A percentile compares a stretch with the other conserved stretches of the same genome.
phyloP scores from a whole-genome alignment of 805 yeast genomes.

The Candida loeiensis region DNA sequence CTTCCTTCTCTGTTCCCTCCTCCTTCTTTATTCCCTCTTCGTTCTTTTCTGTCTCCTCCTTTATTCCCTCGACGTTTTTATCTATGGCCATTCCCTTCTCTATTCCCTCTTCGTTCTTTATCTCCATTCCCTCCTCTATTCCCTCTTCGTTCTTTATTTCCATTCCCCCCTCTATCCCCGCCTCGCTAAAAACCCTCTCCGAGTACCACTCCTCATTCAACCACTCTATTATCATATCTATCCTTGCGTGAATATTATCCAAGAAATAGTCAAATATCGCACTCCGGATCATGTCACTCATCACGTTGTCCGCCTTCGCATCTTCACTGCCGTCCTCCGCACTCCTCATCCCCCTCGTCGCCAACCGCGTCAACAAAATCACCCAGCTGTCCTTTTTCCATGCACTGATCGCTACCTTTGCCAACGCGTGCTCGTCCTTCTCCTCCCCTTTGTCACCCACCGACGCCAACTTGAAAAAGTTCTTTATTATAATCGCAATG shows the following conservation, averaged over 20 bases:
- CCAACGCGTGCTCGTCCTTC: constrained; percentile 34
- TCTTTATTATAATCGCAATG: constrained; percentile 53
- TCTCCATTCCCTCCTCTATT: constrained; percentile 12
- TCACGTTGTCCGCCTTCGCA: constrained; percentile 29
- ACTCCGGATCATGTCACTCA: constrained; percentile 62
- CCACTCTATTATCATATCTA: constrained; percentile 86
- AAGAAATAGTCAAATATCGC: constrained; percentile 71
- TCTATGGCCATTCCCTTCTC: constrained; percentile 15
- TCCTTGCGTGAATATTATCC: constrained; percentile 64
- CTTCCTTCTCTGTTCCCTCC: constrained; percentile 3
- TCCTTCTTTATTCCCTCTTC: constrained; percentile 11
- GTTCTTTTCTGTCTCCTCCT: constrained; percentile 11
- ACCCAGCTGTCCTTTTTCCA: constrained; percentile 75
- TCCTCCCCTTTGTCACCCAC: constrained; percentile 18
- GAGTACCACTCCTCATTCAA: constrained; percentile 91
- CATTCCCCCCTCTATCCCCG: constrained; percentile 16
- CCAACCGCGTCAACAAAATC: constrained; percentile 65
- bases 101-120: constrained; percentile 11
- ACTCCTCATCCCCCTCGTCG: constrained; percentile 70
- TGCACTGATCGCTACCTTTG: constrained; percentile 48
- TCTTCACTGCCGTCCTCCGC: constrained; percentile 22
- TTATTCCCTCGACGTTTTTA: constrained; percentile 16
- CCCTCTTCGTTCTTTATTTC: constrained; percentile 12
- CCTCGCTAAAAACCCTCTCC: constrained; percentile 45
- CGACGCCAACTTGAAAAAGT: constrained; percentile 51